phyloP scores from a whole-genome alignment of 192 early-diverging fungal species.

The Entrophospora sp. region DNA sequence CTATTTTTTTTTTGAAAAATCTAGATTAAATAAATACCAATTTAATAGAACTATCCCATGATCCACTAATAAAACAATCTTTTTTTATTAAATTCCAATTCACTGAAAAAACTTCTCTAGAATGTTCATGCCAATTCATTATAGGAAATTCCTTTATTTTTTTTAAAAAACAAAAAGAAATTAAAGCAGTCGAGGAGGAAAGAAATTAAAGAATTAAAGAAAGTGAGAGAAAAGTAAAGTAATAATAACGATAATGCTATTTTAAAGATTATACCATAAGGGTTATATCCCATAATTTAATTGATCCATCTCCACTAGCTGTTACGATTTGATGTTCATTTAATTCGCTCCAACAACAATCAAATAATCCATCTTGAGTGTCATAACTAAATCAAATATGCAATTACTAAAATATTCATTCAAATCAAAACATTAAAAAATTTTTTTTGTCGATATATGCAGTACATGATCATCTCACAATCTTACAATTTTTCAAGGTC shows the following conservation, averaged over 20 bases:
- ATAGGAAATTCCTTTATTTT: slow-evolving; percentile 81
- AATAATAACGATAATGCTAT: neutral
- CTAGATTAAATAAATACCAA: slow-evolving; percentile 50
- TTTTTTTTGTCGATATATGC: too few relatives aligned
- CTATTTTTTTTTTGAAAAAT: neutral
- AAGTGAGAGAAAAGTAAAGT: neutral
- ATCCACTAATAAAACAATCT: slow-evolving; percentile 79
- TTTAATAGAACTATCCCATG: slow-evolving; percentile 94
- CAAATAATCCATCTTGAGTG: slow-evolving; percentile 95
- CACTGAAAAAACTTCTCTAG: slow-evolving; percentile 86
- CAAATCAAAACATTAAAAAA: too few relatives aligned
- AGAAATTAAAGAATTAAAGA: neutral
- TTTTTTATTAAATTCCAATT: slow-evolving; percentile 93
- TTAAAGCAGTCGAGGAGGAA: too few relatives aligned
- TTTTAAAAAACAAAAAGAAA: too few relatives aligned
- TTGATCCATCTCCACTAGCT: slow-evolving; percentile 86
- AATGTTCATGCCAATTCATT: slow-evolving; percentile 86
- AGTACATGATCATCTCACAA: too few relatives aligned
- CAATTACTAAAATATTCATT: too few relatives aligned
- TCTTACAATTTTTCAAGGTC: slow-evolving; percentile 56
- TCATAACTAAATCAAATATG: slow-evolving; percentile 89
- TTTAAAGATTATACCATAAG: slow-evolving; percentile 44
- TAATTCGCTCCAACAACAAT: slow-evolving; percentile 88
- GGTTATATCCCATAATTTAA: slow-evolving; percentile 91
- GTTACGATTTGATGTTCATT: slow-evolving; percentile 93